Conservation (phyloP, 352 stramenopile species). For the Phytophthora melonis region DNA sequence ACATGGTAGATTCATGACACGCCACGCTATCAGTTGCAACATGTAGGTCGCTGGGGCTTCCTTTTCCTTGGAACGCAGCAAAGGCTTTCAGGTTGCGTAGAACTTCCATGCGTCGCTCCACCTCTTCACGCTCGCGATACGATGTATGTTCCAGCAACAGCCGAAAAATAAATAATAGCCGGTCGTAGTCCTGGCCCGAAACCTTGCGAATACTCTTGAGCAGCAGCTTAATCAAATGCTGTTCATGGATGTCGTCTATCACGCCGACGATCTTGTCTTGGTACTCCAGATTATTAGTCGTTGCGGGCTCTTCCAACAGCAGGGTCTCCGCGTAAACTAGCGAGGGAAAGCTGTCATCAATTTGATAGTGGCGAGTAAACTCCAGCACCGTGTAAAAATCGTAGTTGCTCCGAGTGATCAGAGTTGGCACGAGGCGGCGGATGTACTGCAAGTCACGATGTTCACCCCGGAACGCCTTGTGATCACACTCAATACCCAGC, state of each 20-base stretch:
- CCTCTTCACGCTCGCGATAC: conserved; percentile 65
- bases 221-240: conserved; percentile 63
- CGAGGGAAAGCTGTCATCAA: conserved; percentile 79
- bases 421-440: conserved; percentile 61
- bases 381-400: conserved; percentile 86
- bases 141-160: conserved; percentile 70
- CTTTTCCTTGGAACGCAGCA: conserved; percentile 17
- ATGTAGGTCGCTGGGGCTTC: neutral
- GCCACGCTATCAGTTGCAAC: neutral
- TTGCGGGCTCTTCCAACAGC: conserved; percentile 44
- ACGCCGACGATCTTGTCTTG: conserved; percentile 82
- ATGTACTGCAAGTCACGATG: conserved; percentile 76
- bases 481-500: conserved; percentile 79
- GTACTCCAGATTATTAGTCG: conserved; percentile 56
- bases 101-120: conserved; percentile 69
- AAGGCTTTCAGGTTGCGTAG: conserved; percentile 63
- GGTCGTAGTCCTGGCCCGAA: conserved; percentile 66
- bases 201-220: conserved; percentile 68
- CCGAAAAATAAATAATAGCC: conserved; percentile 78
- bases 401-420: conserved; percentile 75
- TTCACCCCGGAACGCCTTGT: conserved; percentile 81
- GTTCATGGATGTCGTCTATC: conserved; percentile 82
- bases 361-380: conserved; percentile 87
- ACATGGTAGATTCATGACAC: neutral
- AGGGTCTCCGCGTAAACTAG: conserved; percentile 77